These are phyloP conservation scores for Onygenales sp. DNA, from an alignment of 2,329 filamentous ascomycete genomes.

Conservation along the genomic window DNA sequence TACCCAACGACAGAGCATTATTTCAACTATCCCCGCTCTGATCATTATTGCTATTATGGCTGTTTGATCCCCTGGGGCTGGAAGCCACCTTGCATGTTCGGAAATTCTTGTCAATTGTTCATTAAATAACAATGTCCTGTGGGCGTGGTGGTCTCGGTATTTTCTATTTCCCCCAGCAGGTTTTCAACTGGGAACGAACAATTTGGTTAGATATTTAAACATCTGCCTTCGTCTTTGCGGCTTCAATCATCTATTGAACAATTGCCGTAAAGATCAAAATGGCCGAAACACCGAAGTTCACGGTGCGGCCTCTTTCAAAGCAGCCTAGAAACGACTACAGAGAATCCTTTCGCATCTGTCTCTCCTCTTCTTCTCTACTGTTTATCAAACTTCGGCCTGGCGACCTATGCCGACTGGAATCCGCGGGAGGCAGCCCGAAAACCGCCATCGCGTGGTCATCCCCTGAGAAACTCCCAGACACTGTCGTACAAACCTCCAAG, in stretches of 20 bases:
- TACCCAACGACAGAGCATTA: no score
- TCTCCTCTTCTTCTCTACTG: constrained; percentile 48
- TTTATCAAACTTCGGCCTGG: constrained; percentile 47
- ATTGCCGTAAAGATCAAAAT: constrained; percentile 14
- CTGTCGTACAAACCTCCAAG: constrained; percentile 63
- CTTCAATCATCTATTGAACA: not conserved
- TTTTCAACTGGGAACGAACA: no score
- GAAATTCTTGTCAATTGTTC: no score
- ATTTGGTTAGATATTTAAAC: no score
- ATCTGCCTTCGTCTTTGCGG: not conserved
- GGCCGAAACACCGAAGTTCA: constrained; percentile 36
- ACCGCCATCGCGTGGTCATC: constrained; percentile 56
- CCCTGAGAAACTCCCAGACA: constrained; percentile 53
- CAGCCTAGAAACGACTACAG: constrained; percentile 40
- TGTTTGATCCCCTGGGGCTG: no score
- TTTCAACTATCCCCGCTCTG: no score
- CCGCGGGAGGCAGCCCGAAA: constrained; percentile 27
- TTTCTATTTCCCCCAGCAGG: no score
- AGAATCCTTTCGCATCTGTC: constrained; percentile 50
- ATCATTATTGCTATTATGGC: no score
- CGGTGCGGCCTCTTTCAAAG: constrained; percentile 45
- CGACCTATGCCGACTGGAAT: constrained; percentile 41
- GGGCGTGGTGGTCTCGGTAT: no score
- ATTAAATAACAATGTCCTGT: no score
- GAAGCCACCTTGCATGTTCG: no score